Evolutionary conservation across 371 early-diverging fungal genomes (phyloP), one percentile per base, ranked within the genome.

Genomic region (Mucor sp.): DNA sequence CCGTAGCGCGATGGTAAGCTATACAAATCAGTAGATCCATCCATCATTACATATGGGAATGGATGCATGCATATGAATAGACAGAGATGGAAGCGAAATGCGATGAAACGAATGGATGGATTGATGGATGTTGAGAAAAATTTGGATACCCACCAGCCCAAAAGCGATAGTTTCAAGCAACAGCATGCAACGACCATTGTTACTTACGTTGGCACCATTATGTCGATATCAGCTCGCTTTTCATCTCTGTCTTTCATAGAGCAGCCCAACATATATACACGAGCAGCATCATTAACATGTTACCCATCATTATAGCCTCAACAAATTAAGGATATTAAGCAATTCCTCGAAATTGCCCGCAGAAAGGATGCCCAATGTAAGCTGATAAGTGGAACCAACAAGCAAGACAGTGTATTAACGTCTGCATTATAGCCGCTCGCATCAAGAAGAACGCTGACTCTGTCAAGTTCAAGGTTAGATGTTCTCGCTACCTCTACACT

Each of bases 401-500:
- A 33, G 37, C n/a, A 8, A 58, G n/a, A 37, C 11, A 9, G 19
- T 37, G 11, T 58, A 11, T 14, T 19, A 35, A 21, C 19, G 15
- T 48, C 17, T 19, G 1, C 14, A 37, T 37, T 14, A 86, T 90
- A 81, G 90, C 93, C 76, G 94, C 95, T 75, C 91, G 90, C 79
- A 92, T 99, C 89, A 97, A 97, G 96, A 96, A 96, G 94, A 97
- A 93, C 90, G 93, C 92, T 78, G 88, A 87, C 77, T 84, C 90
- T 77, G 87, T 89, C 93, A 99, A 99, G 92, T 98, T 99, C 94
- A 99, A 99, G 96, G 94, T 98, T 75, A 92, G 99, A 79, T 95
- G 98, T 92, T 94, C 97, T 65, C 90, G 90, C 77, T 97, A 95
- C 90, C 91, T 99, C 74, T 97, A 97, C 94, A 99, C 99, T 70